Conservation (phyloP, 1,284 basidiomycete genomes). For the Moesziomyces sp. region DNA sequence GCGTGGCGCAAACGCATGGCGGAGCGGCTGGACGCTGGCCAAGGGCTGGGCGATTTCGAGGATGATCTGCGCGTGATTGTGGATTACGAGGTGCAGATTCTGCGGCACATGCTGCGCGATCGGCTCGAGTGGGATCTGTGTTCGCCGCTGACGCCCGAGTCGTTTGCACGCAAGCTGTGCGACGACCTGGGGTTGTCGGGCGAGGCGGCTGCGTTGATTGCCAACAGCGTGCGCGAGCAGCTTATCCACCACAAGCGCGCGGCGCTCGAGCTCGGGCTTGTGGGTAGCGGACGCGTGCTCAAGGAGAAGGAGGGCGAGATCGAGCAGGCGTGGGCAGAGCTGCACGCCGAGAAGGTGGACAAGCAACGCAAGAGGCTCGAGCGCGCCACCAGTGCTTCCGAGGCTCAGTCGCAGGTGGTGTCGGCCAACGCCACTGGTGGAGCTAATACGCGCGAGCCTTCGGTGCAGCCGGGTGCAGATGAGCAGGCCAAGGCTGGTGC, state of each 20-base stretch:
- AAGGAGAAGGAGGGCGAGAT: slow-evolving; percentile 54
- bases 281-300: slow-evolving; percentile 70
- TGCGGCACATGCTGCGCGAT: slow-evolving; percentile 87
- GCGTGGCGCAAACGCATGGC: slow-evolving; percentile 41
- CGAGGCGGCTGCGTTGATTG: slow-evolving; percentile 86
- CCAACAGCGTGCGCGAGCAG: slow-evolving; percentile 94
- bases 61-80: slow-evolving; percentile 64
- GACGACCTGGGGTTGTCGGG: slow-evolving; percentile 86
- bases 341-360: slow-evolving; percentile 69
- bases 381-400: slow-evolving; percentile 9
- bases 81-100: slow-evolving; percentile 93
- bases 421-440: slow-evolving; percentile 19
- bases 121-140: slow-evolving; percentile 98
- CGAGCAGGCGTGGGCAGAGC: slow-evolving; percentile 32
- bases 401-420: background rate
- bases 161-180: slow-evolving; percentile 83
- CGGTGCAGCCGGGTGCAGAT: slow-evolving; percentile 24
- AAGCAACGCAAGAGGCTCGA: slow-evolving; percentile 34
- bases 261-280: slow-evolving; percentile 89
- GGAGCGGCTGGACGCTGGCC: slow-evolving; percentile 21
- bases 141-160: slow-evolving; percentile 88
- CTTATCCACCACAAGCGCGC: slow-evolving; percentile 91
- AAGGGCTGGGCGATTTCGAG: slow-evolving; percentile 53
- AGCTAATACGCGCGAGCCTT: slow-evolving; percentile 21
- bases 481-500: slow-evolving; percentile 4